Percentiles rank a stretch among this genome's conserved stretches.
phyloP scores from a whole-genome alignment of 2,329 filamentous ascomycete genomes.

The Ilyonectria mors-panacis region DNA sequence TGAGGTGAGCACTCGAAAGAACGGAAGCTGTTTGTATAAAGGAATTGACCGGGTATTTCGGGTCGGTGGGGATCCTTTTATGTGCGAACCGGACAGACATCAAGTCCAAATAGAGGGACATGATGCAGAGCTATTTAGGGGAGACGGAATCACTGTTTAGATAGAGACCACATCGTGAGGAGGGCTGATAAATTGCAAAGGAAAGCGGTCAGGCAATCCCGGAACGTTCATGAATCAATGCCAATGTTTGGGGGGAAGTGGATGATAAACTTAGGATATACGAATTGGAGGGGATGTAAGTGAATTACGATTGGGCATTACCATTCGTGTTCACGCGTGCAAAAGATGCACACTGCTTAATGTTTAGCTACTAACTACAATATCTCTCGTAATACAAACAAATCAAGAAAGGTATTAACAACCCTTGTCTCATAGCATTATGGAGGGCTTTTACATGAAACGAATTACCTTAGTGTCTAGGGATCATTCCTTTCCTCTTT shows the following conservation, averaged over 20 bases:
- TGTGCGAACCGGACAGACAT: background rate
- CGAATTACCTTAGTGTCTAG: too few relatives aligned
- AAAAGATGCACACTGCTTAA: too few relatives aligned
- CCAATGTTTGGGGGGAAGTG: background rate
- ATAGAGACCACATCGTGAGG: background rate
- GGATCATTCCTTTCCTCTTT: too few relatives aligned
- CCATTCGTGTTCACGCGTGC: too few relatives aligned
- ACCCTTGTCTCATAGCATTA: too few relatives aligned
- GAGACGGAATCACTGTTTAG: conserved; percentile 12
- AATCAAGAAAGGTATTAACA: too few relatives aligned
- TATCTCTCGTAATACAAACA: too few relatives aligned
- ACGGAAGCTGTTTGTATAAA: background rate
- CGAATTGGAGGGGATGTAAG: background rate
- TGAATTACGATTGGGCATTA: background rate
- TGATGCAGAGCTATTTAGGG: background rate
- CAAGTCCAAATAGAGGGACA: background rate
- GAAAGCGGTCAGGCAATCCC: background rate
- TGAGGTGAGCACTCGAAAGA: background rate
- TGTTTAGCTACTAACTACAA: too few relatives aligned
- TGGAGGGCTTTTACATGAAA: too few relatives aligned
- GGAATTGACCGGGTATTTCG: background rate
- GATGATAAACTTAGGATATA: background rate
- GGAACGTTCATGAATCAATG: background rate
- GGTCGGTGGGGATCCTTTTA: background rate
- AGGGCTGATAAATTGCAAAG: background rate